Evolutionary conservation across 1,139 yeast genomes (phyloP), one percentile per base, ranked within the genome.

Genomic region (Saccharomyces uvarum): DNA sequence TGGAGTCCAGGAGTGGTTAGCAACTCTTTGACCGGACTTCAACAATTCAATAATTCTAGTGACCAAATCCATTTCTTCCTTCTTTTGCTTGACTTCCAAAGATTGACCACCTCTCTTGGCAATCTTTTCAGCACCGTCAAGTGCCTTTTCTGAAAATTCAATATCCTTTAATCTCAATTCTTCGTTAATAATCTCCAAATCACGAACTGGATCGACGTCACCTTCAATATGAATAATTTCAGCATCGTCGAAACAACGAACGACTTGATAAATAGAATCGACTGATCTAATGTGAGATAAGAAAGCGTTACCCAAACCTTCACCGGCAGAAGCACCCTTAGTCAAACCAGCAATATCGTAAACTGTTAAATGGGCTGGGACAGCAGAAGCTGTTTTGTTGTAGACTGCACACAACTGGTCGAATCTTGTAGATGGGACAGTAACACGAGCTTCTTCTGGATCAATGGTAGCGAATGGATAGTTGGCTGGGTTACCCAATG

Each of bases 401-500:
- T 87, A 89, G 68, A 84, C 73, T 53, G 81, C 80, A 67, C 82
- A 78, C 64, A 89, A 79, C 66, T 78, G 79, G 69, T 90, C 95
- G 70, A 93, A 85, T 73, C 97, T 84, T 60, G 88, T 81, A 49
- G 97, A 90, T 63, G 99, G 99, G 56, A 93, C 99, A 68, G 87
- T 85, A 58, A 91, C 97, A 73, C 97, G 82, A 53, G 99, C 98
- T 77, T 93, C 99, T 78, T 93, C 99, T 52, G 99, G 99, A 66
- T 93, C 99, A 74, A 93, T 93, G 58, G 99, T 93, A 56, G 99
- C 99, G 71, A 91, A 93, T 42, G 99, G 99, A 72, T 91, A 93
- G 75, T 93, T 93, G 61, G 98, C 99, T 58, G 99, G 98, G 76
- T 91, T 93, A 67, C 99, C 99, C 67, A 93, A 80, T 55, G 96